Percentiles rank a stretch among this genome's conserved stretches.
phyloP scores from a whole-genome alignment of 371 early-diverging fungal species.

The Parasitella parasitica region DNA sequence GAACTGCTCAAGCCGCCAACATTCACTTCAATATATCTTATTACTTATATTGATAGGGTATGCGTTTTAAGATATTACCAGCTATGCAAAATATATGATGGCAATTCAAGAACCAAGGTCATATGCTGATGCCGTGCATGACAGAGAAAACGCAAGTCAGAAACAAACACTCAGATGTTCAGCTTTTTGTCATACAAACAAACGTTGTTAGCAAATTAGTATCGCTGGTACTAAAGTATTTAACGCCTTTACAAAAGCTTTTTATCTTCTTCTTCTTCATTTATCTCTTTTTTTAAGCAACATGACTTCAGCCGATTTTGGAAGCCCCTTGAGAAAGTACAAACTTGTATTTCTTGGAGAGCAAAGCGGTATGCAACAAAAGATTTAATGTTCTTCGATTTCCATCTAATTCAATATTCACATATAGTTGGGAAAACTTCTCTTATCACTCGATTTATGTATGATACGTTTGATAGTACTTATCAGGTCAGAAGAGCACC shows the following conservation, averaged over 20 bases:
- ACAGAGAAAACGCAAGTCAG: neutral
- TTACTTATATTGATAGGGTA: too few species aligned
- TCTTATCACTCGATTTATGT: conserved; percentile 98
- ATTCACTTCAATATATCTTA: too few species aligned
- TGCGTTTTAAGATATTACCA: too few species aligned
- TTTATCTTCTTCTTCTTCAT: neutral
- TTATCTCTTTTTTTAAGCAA: neutral
- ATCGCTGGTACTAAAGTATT: neutral
- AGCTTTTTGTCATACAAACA: neutral
- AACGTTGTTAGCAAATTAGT: too few species aligned
- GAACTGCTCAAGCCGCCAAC: too few species aligned
- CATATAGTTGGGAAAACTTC: conserved; percentile 98
- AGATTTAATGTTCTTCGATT: neutral
- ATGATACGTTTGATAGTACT: conserved; percentile 97
- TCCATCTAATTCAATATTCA: neutral
- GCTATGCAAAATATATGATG: neutral
- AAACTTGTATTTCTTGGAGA: conserved; percentile 96
- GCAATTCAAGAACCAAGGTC: neutral
- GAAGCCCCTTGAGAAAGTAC: conserved; percentile 80
- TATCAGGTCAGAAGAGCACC: conserved; percentile 71
- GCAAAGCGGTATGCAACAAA: conserved; percentile 83
- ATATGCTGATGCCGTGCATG: neutral
- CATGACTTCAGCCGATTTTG: conserved; percentile 30
- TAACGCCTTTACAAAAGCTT: neutral
- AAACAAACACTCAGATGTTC: neutral